Base-by-base conservation (phyloP, 2,329 filamentous ascomycete species). In the Exophiala phaeomuriformis region DNA sequence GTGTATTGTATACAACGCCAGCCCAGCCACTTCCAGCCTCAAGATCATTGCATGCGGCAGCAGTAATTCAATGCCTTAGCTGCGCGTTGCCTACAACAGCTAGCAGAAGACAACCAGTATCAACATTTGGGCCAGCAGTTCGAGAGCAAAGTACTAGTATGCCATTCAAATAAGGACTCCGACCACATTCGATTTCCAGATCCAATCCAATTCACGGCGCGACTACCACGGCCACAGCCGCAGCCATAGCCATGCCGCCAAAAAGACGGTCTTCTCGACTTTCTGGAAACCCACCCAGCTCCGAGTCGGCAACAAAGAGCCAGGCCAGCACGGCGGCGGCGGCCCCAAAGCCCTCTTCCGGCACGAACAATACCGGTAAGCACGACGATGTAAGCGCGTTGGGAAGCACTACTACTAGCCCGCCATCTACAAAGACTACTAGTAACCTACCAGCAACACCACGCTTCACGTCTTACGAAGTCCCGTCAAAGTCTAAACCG, bases 401-500 rank as follows among this genome's bases (percentile, higher is more conserved):
- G 19, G 19, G 19, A 19, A 19, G 19, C 19, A 19, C 19, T 19
- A 19, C 19, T 19, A 19, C 19, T 19, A 19, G 19, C 19, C 19
- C 19, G 19, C 19, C 12, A 1, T 19, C 42, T 32, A 32, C 5
- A 4, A 29, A 6, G 30, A 5, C 42, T 31, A 31, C 28, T 3
- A 1, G 10, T 32, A 7, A 10, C 12, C 2, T 30, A 1, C 1
- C 40, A 27, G 9, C 42, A 36, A 5, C 44, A 8, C 44, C 31
- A 10, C 31, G 27, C 28, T 46, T 39, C 35, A 47, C 36, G 36
- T 37, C 28, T 10, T 52, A 28, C 43, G 31, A 49, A 12, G 33
- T 45, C 5, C n/a, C 35, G 3, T 41, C 50, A 5, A 44, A 44
- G 32, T 41, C 44, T 7, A 56, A 52, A 33, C 32, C 45, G 31